Base-by-base conservation (phyloP, 31 red algal genomes). In the Asparagopsis taxiformis region DNA sequence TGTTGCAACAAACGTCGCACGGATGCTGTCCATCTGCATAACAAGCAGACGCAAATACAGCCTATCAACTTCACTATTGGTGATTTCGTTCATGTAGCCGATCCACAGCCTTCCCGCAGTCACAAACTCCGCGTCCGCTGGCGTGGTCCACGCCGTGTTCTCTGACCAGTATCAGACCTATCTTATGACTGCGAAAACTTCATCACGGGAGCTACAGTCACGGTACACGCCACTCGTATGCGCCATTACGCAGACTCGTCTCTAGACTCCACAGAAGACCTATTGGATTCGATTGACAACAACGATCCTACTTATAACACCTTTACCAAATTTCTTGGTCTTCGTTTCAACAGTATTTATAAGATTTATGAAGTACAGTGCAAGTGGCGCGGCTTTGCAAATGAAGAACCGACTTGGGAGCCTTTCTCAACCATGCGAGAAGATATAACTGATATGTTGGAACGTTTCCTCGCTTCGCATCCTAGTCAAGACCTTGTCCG, bases 371-470 rank as follows among this genome's bases (percentile, higher is more conserved):
- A 56, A 24, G 0, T 79, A 17, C 32, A 54, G 23, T 37, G 11
- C 56, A 55, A 67, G 67, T 79, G 74, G 59, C 25, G 49, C 31
- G 74, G 74, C 24, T 79, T 67, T 33, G 74, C 49, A 31, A 10
- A 79, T 31, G 59, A 79, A 22, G 74, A 79, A 3, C 61, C 74
- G 19, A 65, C 60, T 36, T 66, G 74, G 1, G 25, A 79, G 33
- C 30, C 39, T 34, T n/a, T 79, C 7, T 28, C 19, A 15, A 62
- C 20, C 25, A 62, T 75, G 24, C 29, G 16, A 13, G 56, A 75
- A 34, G 71, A 75, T 32, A 46, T 75, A n/a, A 53, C 53, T 17
- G 49, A 61, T 15, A 37, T 75, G 71, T 15, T 75, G 5, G 19
- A 61, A 21, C 13, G 38, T 6, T 59, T 75, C 56, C 17, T 75